These are phyloP conservation scores for Cicer pinnatifidum DNA, from an alignment of 306 rosid species.

Conservation along the genomic window DNA sequence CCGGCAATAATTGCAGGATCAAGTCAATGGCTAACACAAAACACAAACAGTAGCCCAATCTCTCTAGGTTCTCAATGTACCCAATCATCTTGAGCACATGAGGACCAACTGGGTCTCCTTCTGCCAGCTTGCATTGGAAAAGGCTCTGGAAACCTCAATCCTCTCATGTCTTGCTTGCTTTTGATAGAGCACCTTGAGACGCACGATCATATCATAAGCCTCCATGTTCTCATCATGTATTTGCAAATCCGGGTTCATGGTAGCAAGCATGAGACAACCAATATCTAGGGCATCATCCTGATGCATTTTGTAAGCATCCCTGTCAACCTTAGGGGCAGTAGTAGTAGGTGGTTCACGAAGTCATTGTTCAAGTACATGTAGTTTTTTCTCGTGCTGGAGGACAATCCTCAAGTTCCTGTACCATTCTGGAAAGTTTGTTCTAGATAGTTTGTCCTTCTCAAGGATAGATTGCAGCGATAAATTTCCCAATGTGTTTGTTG, in stretches of 20 bases:
- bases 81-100: neutral
- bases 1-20: neutral
- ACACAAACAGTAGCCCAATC: neutral
- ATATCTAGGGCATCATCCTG: neutral
- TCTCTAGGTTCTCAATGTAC: conserved; percentile 1
- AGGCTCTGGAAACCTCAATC: neutral
- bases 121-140: neutral
- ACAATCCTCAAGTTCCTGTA: neutral
- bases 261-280: neutral
- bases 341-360: neutral
- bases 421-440: neutral
- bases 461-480: neutral
- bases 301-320: neutral
- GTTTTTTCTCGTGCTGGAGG: neutral
- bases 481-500: neutral
- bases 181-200: neutral
- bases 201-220: neutral
- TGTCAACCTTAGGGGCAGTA: neutral
- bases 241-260: neutral
- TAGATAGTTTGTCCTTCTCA: neutral
- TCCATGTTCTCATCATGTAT: neutral
- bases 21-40: neutral
- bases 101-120: neutral
- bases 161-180: neutral
- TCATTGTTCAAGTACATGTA: neutral